Conservation (phyloP, 371 early-diverging fungal genomes). For the Rhizopus microsporus region DNA sequence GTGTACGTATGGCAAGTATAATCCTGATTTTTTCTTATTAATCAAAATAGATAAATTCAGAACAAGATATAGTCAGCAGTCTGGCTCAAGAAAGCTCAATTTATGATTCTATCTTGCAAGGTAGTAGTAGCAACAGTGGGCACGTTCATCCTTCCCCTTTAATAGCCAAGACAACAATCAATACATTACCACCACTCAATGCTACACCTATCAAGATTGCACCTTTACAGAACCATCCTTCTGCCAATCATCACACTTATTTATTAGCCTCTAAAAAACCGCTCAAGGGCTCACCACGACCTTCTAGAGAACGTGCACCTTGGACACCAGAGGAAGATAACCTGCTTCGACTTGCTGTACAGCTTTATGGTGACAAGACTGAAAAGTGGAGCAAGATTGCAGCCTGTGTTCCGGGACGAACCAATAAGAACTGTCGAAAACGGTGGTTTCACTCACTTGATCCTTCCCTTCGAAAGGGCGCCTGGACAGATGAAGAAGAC, state of each 20-base stretch:
- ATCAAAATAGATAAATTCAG: constrained; percentile 12
- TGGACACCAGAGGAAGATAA: constrained; percentile 83
- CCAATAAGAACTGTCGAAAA: constrained; percentile 82
- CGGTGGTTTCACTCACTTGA: constrained; percentile 84
- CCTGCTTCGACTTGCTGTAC: constrained; percentile 67
- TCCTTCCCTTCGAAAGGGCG: constrained; percentile 73
- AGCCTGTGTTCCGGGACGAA: constrained; percentile 76
- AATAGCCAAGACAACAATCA: constrained; percentile 2
- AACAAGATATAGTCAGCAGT: constrained; percentile 21
- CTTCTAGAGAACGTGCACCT: constrained; percentile 37
- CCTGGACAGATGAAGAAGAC: constrained; percentile 83
- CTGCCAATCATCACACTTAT: constrained; percentile 22
- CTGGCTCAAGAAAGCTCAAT: constrained; percentile 3
- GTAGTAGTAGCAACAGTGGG: background rate
- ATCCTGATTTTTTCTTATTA: background rate
- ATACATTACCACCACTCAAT: constrained; percentile 20
- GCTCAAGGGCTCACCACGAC: constrained; percentile 12
- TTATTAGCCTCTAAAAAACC: constrained; percentile 22
- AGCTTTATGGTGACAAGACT: constrained; percentile 75
- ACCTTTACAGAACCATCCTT: constrained; percentile 20
- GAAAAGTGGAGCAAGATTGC: constrained; percentile 86
- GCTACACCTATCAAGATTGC: constrained; percentile 24
- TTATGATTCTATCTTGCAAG: background rate
- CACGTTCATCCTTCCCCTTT: background rate
- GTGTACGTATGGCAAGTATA: too few species aligned